Base-by-base conservation (phyloP, 2,329 filamentous ascomycete species). In the Fusarium tuaranense region DNA sequence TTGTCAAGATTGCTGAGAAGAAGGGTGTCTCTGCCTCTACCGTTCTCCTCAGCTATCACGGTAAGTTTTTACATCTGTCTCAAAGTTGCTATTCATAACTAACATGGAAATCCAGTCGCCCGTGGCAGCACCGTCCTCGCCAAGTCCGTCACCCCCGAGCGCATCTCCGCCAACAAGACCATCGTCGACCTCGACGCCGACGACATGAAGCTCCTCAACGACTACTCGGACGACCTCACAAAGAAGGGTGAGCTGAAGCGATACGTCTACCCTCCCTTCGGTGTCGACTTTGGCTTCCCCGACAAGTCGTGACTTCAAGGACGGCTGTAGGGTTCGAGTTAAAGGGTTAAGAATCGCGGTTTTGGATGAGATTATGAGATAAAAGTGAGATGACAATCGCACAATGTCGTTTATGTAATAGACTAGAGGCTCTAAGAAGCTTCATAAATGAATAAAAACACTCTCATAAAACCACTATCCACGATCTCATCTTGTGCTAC, bases 41-140 rank as follows among this genome's bases (percentile, higher is more conserved):
- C 1, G 86, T 95, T 3, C 83, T 95, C 63, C 82, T 95, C 70
- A 93, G 92, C 81, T 95, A 93, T 79, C 92, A 95, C 79, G 85
- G 92, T n/a, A n/a, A n/a, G n/a, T n/a, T n/a, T n/a, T n/a, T n/a
- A n/a, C n/a, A n/a, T n/a, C n/a, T n/a, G n/a, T n/a, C n/a, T n/a
- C n/a, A n/a, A n/a, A n/a, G n/a, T n/a, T n/a, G n/a, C n/a, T n/a
- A n/a, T 7, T 25, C 7, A 14, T 14, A 20, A 64, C 76, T 80
- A 60, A 77, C 51, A 64, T n/a, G 7, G 13, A 55, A 46, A 60
- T 71, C 16, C 68, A 93, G 92, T 94, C 57, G 88, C 91, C 63
- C 89, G 92, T 70, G 92, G 92, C 76, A 89, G 86, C 80, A 93
- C 92, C 8, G 93, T 95, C 20, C 87, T 95, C 32, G 89, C 93